Conservation (phyloP, 805 yeast genomes). For the Starmera pachycereana region DNA sequence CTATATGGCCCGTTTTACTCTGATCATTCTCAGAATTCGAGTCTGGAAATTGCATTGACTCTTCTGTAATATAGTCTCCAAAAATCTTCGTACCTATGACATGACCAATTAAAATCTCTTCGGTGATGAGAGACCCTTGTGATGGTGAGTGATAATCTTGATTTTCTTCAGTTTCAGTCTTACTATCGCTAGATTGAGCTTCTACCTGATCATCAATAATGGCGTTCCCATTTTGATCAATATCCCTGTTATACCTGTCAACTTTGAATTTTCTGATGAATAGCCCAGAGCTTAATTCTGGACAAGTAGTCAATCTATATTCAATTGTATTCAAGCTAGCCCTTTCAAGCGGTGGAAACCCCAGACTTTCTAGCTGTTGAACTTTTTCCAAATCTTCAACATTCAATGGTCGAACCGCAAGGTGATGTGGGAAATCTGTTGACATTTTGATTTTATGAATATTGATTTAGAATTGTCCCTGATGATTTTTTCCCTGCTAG, state of each 20-base stretch:
- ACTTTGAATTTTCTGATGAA: constrained; percentile 57
- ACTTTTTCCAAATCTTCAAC: constrained; percentile 62
- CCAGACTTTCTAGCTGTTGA: constrained; percentile 47
- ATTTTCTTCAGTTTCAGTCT: constrained; percentile 17
- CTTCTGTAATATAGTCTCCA: constrained; percentile 39
- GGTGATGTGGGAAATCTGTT: constrained; percentile 42
- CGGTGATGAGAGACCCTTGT: constrained; percentile 35
- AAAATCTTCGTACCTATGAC: constrained; percentile 66
- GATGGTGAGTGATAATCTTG: constrained; percentile 23
- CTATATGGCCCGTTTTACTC: constrained; percentile 51
- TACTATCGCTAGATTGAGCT: constrained; percentile 15
- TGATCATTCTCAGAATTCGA: constrained; percentile 13
- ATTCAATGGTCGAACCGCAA: constrained; percentile 69
- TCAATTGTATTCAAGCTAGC: constrained; percentile 50
- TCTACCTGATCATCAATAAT: constrained; percentile 16
- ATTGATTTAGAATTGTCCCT: too few relatives aligned
- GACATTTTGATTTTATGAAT: constrained; percentile 8
- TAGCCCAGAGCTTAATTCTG: constrained; percentile 84
- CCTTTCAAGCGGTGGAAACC: constrained; percentile 66
- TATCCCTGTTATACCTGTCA: constrained; percentile 14
- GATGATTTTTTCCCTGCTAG: too few relatives aligned
- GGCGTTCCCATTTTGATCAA: constrained; percentile 16
- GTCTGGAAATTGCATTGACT: constrained; percentile 51
- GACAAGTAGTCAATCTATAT: constrained; percentile 73
- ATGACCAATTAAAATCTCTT: constrained; percentile 70